Evolutionary conservation across 2,329 filamentous ascomycete genomes (phyloP), one percentile per base, ranked within the genome.

Genomic region (Dothideomycetes sp.): DNA sequence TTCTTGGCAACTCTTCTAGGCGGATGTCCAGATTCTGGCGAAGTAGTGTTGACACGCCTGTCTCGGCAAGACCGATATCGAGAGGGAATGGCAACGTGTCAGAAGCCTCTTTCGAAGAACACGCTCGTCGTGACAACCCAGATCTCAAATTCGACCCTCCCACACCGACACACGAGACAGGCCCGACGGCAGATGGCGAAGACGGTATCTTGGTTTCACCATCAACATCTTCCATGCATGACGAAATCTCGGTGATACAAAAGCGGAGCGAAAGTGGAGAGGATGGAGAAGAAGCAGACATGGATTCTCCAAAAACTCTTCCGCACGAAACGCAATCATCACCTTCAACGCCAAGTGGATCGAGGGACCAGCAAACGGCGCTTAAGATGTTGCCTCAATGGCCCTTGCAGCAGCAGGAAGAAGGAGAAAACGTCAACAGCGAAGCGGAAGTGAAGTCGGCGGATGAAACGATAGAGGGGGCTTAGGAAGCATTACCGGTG

Each of bases 261-360:
- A 36, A 34, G 2, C 34, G 33, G 16, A 24, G n/a, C 13, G 45
- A 45, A 15, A 51, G 49, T 3, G 38, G 47, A 3, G 42, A 43
- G 23, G 45, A 44, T 8, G 33, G 27, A n/a, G 41, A 13, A 45
- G 45, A 17, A 35, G 39, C 24, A 17, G 13, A 7, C 15, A 12
- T 20, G 6, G n/a, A 27, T 17, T 16, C 20, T 8, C 23, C 9
- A 23, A 8, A 9, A 12, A 12, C n/a, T 40, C 31, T 10, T 13
- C 53, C 17, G 47, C 51, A 28, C 6, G 59, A 57, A 35, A 64
- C 62, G 7, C 64, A 65, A 46, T 67, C 64, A 20, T 61, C 63
- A 0, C 64, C 65, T 18, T 60, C 63, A 2, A 67, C 64, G 9
- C 64, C 64, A 0, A 60, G 58, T 17, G 65, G 64, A 0, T 61